These are phyloP conservation scores for Medicago ruthenica DNA, from an alignment of 306 rosid genomes.

Conservation along the genomic window DNA sequence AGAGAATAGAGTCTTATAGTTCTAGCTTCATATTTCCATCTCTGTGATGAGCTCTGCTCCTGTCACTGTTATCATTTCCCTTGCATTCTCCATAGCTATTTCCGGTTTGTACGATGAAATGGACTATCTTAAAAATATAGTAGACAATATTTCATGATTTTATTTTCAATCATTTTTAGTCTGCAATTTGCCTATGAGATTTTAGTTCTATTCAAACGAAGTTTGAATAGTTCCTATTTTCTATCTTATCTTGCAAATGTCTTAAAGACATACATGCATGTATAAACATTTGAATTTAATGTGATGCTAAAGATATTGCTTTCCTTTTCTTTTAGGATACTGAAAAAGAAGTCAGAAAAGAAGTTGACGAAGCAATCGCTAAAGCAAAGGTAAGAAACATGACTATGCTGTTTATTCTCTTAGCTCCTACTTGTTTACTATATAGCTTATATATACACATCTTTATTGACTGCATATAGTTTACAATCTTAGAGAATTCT, in stretches of 20 bases:
- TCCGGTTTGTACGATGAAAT: conserved; percentile 12
- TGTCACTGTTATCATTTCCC: no score
- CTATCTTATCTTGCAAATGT: neutral
- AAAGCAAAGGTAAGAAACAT: conserved; percentile 77
- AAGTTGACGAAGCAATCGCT: conserved; percentile 94
- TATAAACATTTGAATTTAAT: conserved; percentile 25
- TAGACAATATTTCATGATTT: neutral
- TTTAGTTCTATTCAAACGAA: conserved; percentile 23
- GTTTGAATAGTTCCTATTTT: conserved; percentile 8
- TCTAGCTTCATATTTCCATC: no score
- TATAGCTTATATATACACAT: conserved; percentile 6
- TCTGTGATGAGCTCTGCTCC: no score
- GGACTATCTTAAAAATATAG: neutral
- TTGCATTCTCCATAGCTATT: neutral
- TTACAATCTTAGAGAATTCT: conserved; percentile 29
- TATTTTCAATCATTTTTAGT: neutral
- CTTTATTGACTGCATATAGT: neutral
- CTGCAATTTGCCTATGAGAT: neutral
- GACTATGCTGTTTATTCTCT: conserved; percentile 16
- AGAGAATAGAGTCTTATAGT: no score
- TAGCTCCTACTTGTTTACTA: neutral
- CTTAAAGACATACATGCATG: neutral
- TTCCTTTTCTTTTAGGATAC: conserved; percentile 61
- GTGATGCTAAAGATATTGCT: conserved; percentile 20
- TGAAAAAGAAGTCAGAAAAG: conserved; percentile 79